A percentile compares a stretch with the other conserved stretches of the same genome.
Evolutionary conservation across 2,329 filamentous ascomycete species (phyloP).

Genomic region (Ophiosphaerella narmari): DNA sequence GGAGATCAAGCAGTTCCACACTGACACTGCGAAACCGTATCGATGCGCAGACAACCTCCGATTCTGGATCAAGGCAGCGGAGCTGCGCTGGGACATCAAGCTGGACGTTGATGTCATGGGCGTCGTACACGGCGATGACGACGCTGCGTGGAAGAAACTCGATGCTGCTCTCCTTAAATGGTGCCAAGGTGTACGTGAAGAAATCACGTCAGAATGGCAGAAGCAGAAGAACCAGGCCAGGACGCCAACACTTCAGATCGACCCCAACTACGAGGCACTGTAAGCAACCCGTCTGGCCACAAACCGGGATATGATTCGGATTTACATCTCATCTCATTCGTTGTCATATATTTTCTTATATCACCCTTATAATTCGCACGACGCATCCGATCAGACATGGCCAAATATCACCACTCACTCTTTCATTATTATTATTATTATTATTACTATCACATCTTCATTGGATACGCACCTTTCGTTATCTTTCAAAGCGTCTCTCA

Average conservation of each 20-base stretch:
- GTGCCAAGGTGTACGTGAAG: slow-evolving; percentile 80
- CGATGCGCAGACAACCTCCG: slow-evolving; percentile 90
- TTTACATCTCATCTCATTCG: slow-evolving; percentile 22
- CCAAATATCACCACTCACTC: slow-evolving; percentile 6
- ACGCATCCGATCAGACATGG: slow-evolving; percentile 22
- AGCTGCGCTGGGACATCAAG: slow-evolving; percentile 88
- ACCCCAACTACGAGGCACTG: slow-evolving; percentile 38
- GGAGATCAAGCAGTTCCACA: slow-evolving; percentile 84
- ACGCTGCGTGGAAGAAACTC: slow-evolving; percentile 76
- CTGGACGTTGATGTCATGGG: slow-evolving; percentile 84
- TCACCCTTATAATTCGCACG: slow-evolving; percentile 18
- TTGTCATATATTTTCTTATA: slow-evolving; percentile 29
- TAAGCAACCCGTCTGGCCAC: slow-evolving; percentile 13
- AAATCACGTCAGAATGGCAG: slow-evolving; percentile 75
- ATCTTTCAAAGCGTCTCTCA: slow-evolving; percentile 1
- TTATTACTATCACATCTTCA: not conserved
- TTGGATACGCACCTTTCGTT: not conserved
- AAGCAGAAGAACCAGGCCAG: slow-evolving; percentile 45
- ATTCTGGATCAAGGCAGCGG: slow-evolving; percentile 95
- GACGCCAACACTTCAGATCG: slow-evolving; percentile 47
- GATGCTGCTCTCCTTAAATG: slow-evolving; percentile 82
- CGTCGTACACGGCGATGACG: slow-evolving; percentile 75
- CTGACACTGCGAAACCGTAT: slow-evolving; percentile 94
- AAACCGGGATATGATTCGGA: slow-evolving; percentile 7
- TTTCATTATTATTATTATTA: not conserved